Conservation (phyloP, 2,329 filamentous ascomycete genomes). For the Colletotrichum sp. region DNA sequence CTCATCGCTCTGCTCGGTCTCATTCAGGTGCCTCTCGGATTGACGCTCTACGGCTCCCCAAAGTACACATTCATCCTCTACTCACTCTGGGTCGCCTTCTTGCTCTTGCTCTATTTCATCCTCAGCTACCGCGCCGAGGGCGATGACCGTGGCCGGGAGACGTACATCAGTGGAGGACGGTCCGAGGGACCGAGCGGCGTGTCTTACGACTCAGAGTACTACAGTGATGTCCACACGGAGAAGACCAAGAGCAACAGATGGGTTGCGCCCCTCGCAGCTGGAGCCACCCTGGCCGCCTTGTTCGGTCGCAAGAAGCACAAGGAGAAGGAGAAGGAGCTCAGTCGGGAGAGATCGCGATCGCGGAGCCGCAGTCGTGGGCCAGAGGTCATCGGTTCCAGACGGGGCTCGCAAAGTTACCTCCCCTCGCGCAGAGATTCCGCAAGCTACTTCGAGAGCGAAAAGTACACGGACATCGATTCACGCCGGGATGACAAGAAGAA, state of each 20-base stretch:
- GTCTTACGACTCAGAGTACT: constrained; percentile 44
- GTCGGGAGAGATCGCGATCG: constrained; percentile 41
- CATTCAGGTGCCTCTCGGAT: constrained; percentile 84
- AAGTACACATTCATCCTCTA: constrained; percentile 85
- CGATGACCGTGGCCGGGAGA: constrained; percentile 55
- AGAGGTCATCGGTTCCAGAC: constrained; percentile 58
- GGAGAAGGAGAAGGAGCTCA: constrained; percentile 42
- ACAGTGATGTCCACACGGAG: constrained; percentile 41
- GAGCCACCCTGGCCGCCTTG: constrained; percentile 54
- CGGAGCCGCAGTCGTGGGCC: constrained; percentile 42
- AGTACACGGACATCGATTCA: constrained; percentile 56
- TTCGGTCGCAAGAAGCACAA: constrained; percentile 48
- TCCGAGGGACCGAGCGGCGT: constrained; percentile 51
- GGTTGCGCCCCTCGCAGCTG: constrained; percentile 60
- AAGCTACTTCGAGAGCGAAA: constrained; percentile 69
- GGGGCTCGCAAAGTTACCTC: constrained; percentile 61
- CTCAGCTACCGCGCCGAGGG: constrained; percentile 73
- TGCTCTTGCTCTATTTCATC: constrained; percentile 80
- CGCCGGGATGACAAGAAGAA: constrained; percentile 38
- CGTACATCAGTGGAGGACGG: constrained; percentile 64
- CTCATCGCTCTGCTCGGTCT: constrained; percentile 81
- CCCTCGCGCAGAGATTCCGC: constrained; percentile 58
- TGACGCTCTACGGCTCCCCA: constrained; percentile 92
- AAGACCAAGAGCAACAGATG: constrained; percentile 46
- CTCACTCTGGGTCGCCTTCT: constrained; percentile 75